A percentile compares a stretch with the other conserved stretches of the same genome.
Conservation (phyloP, 2,329 filamentous ascomycete genomes). For the Aspergillus ustus region DNA sequence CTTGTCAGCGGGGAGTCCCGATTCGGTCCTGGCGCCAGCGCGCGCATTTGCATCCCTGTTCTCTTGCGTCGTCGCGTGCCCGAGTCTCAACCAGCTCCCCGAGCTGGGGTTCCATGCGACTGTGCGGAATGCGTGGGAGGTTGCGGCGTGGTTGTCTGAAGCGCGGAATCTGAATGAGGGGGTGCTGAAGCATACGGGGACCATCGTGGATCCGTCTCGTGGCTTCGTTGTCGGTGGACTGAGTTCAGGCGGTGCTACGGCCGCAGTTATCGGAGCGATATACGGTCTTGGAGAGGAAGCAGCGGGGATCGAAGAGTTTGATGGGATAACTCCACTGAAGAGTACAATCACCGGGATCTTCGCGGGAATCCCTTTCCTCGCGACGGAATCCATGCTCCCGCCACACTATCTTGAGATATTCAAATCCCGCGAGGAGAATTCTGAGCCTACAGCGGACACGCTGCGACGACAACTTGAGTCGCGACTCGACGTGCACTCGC, state of each 20-base stretch:
- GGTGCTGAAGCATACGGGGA: background rate
- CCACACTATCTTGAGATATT: background rate
- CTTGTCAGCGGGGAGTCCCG: background rate
- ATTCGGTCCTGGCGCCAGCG: background rate
- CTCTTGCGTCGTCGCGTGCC: background rate
- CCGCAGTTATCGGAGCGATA: background rate
- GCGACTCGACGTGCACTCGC: background rate
- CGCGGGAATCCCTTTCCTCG: background rate
- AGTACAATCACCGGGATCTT: background rate
- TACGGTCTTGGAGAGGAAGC: background rate
- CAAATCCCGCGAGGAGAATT: background rate
- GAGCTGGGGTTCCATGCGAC: background rate
- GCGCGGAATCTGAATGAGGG: background rate
- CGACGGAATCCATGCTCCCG: background rate
- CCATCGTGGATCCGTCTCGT: background rate
- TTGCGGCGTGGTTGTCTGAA: background rate
- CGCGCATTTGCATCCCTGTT: background rate
- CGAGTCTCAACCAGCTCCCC: background rate
- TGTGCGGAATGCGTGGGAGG: background rate
- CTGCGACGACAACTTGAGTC: background rate
- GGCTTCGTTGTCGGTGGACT: background rate
- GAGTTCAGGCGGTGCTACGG: background rate
- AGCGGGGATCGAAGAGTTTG: background rate
- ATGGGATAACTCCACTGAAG: background rate
- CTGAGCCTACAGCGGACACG: background rate